Conservation (phyloP, 805 yeast genomes). For the Pichia eremophila region DNA sequence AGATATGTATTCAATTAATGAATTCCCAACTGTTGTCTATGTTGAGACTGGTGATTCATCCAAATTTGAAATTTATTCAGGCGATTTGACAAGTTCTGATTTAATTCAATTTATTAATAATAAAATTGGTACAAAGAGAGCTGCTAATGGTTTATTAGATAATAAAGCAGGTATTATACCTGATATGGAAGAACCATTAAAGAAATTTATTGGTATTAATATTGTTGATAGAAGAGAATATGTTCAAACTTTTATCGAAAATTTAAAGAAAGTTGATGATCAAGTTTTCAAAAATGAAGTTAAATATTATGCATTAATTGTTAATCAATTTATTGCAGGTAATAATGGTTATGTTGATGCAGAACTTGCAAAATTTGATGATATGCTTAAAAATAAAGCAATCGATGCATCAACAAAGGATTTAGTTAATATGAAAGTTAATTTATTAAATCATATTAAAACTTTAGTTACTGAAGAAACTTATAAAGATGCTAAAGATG, state of each 20-base stretch:
- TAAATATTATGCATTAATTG: conserved; percentile 39
- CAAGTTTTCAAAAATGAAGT: conserved; percentile 17
- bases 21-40: conserved; percentile 48
- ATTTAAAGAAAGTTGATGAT: conserved; percentile 27
- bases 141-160: conserved; percentile 31
- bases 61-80: conserved; percentile 27
- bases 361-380: conserved; percentile 39
- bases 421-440: conserved; percentile 40
- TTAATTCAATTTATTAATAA: conserved; percentile 43
- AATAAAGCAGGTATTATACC: conserved; percentile 32
- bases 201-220: conserved; percentile 24
- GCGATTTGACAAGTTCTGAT: conserved; percentile 36
- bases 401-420: conserved; percentile 38
- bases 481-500: conserved; percentile 11
- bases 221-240: conserved; percentile 18
- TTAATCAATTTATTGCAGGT: conserved; percentile 34
- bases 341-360: conserved; percentile 32
- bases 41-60: conserved; percentile 33
- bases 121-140: conserved; percentile 32
- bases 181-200: conserved; percentile 24
- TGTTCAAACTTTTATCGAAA: conserved; percentile 28
- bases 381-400: conserved; percentile 30
- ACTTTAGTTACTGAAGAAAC: conserved; percentile 13
- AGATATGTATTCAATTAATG: conserved; percentile 31
- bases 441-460: conserved; percentile 24